Base-by-base conservation (phyloP, 352 stramenopile genomes). In the Globisporangium iwayamae region DNA sequence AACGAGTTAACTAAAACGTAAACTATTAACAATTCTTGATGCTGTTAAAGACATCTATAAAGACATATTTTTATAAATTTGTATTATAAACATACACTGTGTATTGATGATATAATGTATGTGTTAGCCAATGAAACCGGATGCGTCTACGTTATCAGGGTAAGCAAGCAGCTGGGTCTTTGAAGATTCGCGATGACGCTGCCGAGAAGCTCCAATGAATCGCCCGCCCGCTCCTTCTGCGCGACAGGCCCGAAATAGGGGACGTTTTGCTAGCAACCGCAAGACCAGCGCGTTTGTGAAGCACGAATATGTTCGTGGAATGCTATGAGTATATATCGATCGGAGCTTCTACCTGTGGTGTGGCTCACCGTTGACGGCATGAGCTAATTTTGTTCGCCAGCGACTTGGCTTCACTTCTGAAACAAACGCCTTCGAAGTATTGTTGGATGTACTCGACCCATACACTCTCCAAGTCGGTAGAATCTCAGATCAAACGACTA, bases 111-210 rank as follows among this genome's bases (percentile, higher is more conserved):
- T 28, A 28, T 28, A 18, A 16, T 22, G 18, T 48, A 48, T 20
- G 16, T 5, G 18, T 7, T 45, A 53, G 60, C 60, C 50, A 66
- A 66, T 54, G 20, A 53, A 47, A 47, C 6, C 47, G 59, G 25
- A n/a, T 48, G 8, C 46, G 38, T 66, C 60, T 60, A 66, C 43
- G 56, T 63, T 63, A 63, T 63, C 56, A 63, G 56, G 34, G 32
- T 28, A 28, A 28, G 25, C 25, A 28, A 28, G 25, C 22, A 60
- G 22, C 20, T 45, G 38, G 13, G 14, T 38, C 36, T 58, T 60
- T 66, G 36, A 66, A 66, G 60, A 66, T 60, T 60, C 60, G 43
- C 48, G 60, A 66, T 66, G 60, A 61, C 60, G 60, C 45, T 46
- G 56, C 41, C 14, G 56, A 38, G 56, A 39, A 38, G 43, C 56